Evolutionary conservation across 768 basidiomycete species (phyloP), one percentile per base, ranked within the genome.

Genomic region (Russula abietina): DNA sequence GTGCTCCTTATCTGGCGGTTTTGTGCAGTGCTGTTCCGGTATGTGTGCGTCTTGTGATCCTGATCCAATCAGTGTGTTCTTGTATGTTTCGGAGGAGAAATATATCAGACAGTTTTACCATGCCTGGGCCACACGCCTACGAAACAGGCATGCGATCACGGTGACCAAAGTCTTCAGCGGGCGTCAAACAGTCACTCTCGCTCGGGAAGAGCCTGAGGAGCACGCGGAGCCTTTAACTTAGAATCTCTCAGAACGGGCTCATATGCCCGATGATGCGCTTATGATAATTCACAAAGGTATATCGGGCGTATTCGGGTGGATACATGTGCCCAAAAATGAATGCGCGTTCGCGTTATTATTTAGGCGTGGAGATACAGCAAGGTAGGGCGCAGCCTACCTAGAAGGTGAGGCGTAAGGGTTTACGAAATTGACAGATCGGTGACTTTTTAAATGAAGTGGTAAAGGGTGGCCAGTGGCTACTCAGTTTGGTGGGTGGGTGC

Each of bases 101-200:
- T n/a, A 48, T 38, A 10, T 38, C 22, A 39, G 45, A 9, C 22
- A n/a, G 43, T 22, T 10, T 38, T 1, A 28, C 22, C 33, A 38
- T 7, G 48, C n/a, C 50, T 12, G 30, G 50, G 19, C 55, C 55
- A 32, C 16, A 45, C 61, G 28, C 28, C n/a, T 12, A 32, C 50
- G 50, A 41, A 33, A 39, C 51, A 17, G 39, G 39, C 14, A 14
- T 16, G 49, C 30, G 55, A 57, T 49, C 59, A 38, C 17, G 33
- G 19, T 19, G n/a, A 41, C 28, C 19, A 2, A 41, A 51, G 41
- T 16, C 48, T 7, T 26, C 33, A 38, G 24, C 17, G 57, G 22
- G 59, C 59, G 51, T 53, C 59, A 53, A 60, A 45, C 41, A 38
- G 28, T 30, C n/a, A 4, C 19, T 4, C n/a, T n/a, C n/a, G n/a